Conservation (phyloP, 2,329 filamentous ascomycete genomes). For the Apiospora kogelbergensis region DNA sequence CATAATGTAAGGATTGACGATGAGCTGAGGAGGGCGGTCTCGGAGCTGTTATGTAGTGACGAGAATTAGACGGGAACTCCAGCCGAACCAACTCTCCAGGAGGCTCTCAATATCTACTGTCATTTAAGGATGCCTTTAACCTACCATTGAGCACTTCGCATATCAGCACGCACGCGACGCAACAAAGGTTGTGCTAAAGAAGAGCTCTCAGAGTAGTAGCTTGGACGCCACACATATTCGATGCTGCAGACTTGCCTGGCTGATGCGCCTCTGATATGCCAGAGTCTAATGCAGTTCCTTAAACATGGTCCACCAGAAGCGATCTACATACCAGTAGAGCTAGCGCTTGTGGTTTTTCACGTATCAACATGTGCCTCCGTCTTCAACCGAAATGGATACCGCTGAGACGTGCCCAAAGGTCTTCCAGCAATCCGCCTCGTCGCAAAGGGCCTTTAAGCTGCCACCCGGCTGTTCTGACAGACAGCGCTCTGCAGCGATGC, state of each 20-base stretch:
- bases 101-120: not conserved
- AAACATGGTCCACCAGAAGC: not conserved
- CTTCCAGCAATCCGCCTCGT: not conserved
- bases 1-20: too few species aligned
- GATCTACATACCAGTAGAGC: not conserved
- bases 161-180: not conserved
- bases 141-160: not conserved
- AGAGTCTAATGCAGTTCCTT: not conserved
- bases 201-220: not conserved
- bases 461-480: not conserved
- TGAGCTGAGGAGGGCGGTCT: too few species aligned
- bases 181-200: not conserved
- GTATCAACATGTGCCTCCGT: not conserved
- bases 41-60: too few species aligned
- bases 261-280: not conserved
- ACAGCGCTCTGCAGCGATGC: too few species aligned
- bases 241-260: not conserved
- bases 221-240: not conserved
- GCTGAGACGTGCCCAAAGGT: not conserved
- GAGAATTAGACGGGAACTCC: too few species aligned
- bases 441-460: not conserved
- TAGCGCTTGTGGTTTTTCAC: not conserved
- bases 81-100: not conserved
- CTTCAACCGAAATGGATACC: not conserved
- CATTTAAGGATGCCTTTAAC: not conserved